Conservation (phyloP, 176 grass and related monocot genomes). For the Bonia amplexicaulis region DNA sequence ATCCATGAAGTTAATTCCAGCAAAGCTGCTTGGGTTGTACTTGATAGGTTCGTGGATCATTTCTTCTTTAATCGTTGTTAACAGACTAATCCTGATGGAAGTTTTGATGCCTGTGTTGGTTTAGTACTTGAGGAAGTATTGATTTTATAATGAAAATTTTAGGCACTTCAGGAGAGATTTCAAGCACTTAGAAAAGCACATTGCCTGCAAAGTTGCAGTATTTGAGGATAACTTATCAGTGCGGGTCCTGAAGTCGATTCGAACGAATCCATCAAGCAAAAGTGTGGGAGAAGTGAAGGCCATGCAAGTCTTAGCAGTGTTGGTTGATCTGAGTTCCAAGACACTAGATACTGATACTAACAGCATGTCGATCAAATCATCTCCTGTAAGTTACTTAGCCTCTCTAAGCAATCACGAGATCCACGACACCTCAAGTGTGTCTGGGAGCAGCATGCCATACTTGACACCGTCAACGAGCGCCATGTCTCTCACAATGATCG, state of each 20-base stretch:
- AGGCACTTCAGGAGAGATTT: conserved; percentile 66
- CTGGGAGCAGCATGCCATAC: conserved; percentile 26
- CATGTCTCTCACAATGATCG: conserved; percentile 9
- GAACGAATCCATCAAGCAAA: conserved; percentile 41
- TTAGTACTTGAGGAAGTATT: not conserved
- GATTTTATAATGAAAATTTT: not conserved
- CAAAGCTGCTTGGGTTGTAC: conserved; percentile 60
- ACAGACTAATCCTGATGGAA: not conserved
- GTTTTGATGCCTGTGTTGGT: not conserved
- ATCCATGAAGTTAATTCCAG: conserved; percentile 55
- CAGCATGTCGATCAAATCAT: conserved; percentile 21
- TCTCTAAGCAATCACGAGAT: conserved; percentile 30
- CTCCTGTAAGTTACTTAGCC: conserved; percentile 48
- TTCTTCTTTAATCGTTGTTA: not conserved
- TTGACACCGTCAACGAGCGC: conserved; percentile 9
- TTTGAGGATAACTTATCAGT: conserved; percentile 49
- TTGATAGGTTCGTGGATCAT: conserved; percentile 51
- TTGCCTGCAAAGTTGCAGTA: conserved; percentile 62
- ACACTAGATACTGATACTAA: conserved; percentile 18
- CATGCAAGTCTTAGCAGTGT: conserved; percentile 16
- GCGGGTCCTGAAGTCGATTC: conserved; percentile 25
- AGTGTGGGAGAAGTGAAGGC: conserved; percentile 26
- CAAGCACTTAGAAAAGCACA: conserved; percentile 56
- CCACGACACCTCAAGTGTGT: conserved; percentile 25
- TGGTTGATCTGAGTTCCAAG: conserved; percentile 31